phyloP scores from a whole-genome alignment of 2,329 filamentous ascomycete species.

The Alternaria solani region DNA sequence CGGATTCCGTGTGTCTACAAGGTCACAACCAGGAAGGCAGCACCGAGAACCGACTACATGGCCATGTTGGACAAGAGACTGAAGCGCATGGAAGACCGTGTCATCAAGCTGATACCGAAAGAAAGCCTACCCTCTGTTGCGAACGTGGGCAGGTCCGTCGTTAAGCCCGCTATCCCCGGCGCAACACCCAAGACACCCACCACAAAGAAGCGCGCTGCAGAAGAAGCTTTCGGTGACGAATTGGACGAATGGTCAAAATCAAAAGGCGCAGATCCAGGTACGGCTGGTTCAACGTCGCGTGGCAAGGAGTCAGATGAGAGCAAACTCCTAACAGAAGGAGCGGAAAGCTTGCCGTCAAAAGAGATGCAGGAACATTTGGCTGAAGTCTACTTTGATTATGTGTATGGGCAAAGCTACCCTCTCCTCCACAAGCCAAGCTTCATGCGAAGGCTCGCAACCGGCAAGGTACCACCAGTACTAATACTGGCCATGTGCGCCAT shows the following conservation, averaged over 20 bases:
- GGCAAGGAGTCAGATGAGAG: constrained; percentile 72
- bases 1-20: constrained; percentile 98
- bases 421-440: constrained; percentile 96
- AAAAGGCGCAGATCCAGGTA: constrained; percentile 60
- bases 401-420: constrained; percentile 95
- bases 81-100: constrained; percentile 96
- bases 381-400: constrained; percentile 93
- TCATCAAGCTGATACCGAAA: constrained; percentile 94
- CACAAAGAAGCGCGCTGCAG: constrained; percentile 80
- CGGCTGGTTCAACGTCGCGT: constrained; percentile 58
- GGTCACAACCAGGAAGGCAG: constrained; percentile 91
- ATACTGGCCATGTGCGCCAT: constrained; percentile 94
- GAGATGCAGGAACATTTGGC: constrained; percentile 93
- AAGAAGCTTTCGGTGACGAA: constrained; percentile 86
- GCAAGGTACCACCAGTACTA: constrained; percentile 85
- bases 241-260: constrained; percentile 81
- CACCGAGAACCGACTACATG: constrained; percentile 97
- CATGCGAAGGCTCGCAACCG: constrained; percentile 83
- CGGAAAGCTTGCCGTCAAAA: constrained; percentile 80
- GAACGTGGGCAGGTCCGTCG: constrained; percentile 77
- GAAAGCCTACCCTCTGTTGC: constrained; percentile 75
- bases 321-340: constrained; percentile 80
- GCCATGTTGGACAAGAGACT: constrained; percentile 96
- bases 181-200: constrained; percentile 63
- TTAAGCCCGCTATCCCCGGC: constrained; percentile 77